Evolutionary conservation across 1,284 basidiomycete genomes (phyloP).

Genomic region (Boletus hoseneyae): DNA sequence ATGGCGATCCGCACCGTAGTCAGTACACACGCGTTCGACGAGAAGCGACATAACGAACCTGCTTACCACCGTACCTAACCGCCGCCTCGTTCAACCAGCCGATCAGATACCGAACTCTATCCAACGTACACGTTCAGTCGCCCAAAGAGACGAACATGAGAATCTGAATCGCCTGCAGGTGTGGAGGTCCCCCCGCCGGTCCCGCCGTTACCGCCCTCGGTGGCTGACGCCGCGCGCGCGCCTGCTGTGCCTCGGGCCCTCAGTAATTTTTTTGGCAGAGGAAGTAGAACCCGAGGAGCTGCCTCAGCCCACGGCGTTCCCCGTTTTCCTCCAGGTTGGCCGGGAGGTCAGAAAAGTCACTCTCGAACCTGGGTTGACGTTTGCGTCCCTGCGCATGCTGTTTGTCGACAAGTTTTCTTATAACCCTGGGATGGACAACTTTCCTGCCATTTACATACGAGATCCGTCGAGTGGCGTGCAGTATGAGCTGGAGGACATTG

Average conservation of each 20-base stretch:
- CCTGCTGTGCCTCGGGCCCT: constrained; percentile 36
- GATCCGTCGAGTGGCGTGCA: constrained; percentile 89
- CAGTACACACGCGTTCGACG: too few species aligned
- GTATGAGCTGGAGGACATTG: constrained; percentile 94
- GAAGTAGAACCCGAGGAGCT: constrained; percentile 23
- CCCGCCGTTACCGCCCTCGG: constrained; percentile 38
- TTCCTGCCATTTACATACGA: constrained; percentile 93
- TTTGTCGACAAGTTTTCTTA: constrained; percentile 97
- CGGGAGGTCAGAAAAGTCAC: constrained; percentile 87
- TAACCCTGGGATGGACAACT: constrained; percentile 89
- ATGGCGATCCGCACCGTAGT: too few species aligned
- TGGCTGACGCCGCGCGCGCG: constrained; percentile 29
- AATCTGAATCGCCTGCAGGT: constrained; percentile 33
- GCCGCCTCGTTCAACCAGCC: too few species aligned
- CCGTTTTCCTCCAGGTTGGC: constrained; percentile 88
- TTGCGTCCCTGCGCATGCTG: constrained; percentile 75
- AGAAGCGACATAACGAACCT: too few species aligned
- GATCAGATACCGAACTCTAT: too few species aligned
- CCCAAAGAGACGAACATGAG: too few species aligned
- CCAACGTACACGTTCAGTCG: too few species aligned
- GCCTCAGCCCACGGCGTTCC: constrained; percentile 41
- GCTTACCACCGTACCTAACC: too few species aligned
- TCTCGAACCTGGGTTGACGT: constrained; percentile 69
- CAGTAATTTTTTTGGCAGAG: constrained; percentile 22
- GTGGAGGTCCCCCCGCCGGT: constrained; percentile 43